These are phyloP conservation scores for Oryza officinalis DNA, from an alignment of 176 grass and related monocot genomes.

Conservation along the genomic window DNA sequence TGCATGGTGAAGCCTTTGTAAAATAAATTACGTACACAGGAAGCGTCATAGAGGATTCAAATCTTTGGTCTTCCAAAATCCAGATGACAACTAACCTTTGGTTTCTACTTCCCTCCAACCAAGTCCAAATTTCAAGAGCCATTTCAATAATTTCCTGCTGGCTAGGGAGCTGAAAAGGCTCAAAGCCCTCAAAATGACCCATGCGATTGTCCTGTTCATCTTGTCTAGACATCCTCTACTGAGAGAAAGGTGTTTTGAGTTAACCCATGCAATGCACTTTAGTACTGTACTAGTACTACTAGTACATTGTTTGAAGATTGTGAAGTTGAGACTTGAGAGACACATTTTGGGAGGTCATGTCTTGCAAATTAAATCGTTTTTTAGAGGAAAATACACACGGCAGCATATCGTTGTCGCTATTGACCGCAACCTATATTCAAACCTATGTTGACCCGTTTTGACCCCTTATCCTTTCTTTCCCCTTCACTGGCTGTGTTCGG, in stretches of 20 bases:
- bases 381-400: too few relatives aligned
- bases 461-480: not conserved
- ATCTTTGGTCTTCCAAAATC: too few relatives aligned
- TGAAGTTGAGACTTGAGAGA: too few relatives aligned
- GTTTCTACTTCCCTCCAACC: conserved; percentile 4
- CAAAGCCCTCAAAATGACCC: not conserved
- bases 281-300: too few relatives aligned
- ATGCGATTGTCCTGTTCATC: not conserved
- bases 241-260: not conserved
- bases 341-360: too few relatives aligned
- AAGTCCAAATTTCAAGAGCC: not conserved
- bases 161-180: not conserved
- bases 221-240: not conserved
- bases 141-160: not conserved
- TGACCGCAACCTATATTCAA: not conserved
- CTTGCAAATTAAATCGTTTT: too few relatives aligned
- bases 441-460: not conserved
- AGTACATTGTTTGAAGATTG: not conserved
- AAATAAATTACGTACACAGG: too few relatives aligned
- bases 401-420: not conserved
- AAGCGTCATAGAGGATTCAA: too few relatives aligned
- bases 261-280: not conserved
- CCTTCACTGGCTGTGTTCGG: too few relatives aligned
- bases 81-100: not conserved
- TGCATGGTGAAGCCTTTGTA: too few relatives aligned